A percentile compares a stretch with the other conserved stretches of the same genome.
phyloP scores from a whole-genome alignment of 768 basidiomycete species.

The Leucocoprinus birnbaumii region DNA sequence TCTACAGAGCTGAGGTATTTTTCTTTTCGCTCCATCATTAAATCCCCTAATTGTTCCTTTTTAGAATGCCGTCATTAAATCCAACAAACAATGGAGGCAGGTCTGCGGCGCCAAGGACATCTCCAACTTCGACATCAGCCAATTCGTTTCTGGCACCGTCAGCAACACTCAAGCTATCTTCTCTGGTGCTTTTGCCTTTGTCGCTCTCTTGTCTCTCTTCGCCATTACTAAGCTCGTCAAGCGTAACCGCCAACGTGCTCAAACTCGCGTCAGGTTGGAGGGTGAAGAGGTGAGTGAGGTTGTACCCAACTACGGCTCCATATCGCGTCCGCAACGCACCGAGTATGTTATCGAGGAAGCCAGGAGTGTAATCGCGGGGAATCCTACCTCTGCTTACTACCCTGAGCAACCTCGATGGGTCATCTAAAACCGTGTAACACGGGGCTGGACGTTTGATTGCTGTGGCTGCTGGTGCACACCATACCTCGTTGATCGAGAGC shows the following conservation, averaged over 20 bases:
- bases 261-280: constrained; percentile 37
- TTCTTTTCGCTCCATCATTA: not conserved
- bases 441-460: not conserved
- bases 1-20: constrained; percentile 74
- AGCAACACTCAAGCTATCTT: constrained; percentile 28
- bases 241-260: constrained; percentile 35
- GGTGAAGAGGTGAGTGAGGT: constrained; percentile 50
- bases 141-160: constrained; percentile 21
- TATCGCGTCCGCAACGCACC: constrained; percentile 19
- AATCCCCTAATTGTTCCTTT: not conserved
- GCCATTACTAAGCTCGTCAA: constrained; percentile 33
- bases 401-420: constrained; percentile 36
- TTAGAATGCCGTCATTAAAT: constrained; percentile 50
- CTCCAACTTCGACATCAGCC: constrained; percentile 17
- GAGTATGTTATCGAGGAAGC: constrained; percentile 16
- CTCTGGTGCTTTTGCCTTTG: constrained; percentile 33
- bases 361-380: constrained; percentile 14
- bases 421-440: constrained; percentile 18
- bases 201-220: constrained; percentile 37
- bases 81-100: constrained; percentile 53
- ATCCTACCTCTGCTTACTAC: constrained; percentile 21
- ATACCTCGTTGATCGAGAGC: constrained; percentile 12
- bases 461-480: not conserved
- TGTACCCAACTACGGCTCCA: constrained; percentile 34
- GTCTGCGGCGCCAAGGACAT: constrained; percentile 35